phyloP scores from a whole-genome alignment of 2,329 filamentous ascomycete genomes.

The Fusarium miscanthi region DNA sequence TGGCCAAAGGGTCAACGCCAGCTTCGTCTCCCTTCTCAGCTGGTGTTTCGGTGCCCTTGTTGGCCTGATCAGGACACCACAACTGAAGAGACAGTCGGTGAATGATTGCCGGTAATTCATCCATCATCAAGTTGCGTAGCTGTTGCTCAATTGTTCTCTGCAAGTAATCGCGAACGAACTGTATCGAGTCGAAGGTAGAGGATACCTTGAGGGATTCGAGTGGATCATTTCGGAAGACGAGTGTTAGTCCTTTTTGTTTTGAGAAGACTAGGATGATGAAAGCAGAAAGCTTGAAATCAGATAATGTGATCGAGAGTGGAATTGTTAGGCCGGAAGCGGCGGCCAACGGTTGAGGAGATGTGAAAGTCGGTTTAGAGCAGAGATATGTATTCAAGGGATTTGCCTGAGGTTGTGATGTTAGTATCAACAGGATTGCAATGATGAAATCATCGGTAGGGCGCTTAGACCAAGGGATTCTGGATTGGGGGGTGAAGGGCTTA shows the following conservation, averaged over 20 bases:
- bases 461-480: constrained; percentile 16
- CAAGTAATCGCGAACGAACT: constrained; percentile 96
- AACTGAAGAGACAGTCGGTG: constrained; percentile 88
- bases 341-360: constrained; percentile 90
- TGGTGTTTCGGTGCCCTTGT: constrained; percentile 60
- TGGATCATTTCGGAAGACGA: constrained; percentile 98
- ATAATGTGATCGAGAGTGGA: constrained; percentile 95
- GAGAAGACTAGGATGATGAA: constrained; percentile 99
- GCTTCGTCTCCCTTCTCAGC: constrained; percentile 66
- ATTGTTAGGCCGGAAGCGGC: constrained; percentile 94
- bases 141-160: constrained; percentile 97
- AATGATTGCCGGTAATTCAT: constrained; percentile 95
- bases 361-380: constrained; percentile 89
- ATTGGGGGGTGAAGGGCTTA: constrained; percentile 6
- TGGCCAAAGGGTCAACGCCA: constrained; percentile 82
- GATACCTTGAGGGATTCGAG: constrained; percentile 98
- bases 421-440: constrained; percentile 44
- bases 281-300: constrained; percentile 93
- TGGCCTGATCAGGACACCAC: constrained; percentile 85
- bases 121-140: constrained; percentile 94
- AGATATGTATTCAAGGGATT: constrained; percentile 98
- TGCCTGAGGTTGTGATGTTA: constrained; percentile 70
- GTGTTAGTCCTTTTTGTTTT: constrained; percentile 93
- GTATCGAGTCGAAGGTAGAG: constrained; percentile 98
- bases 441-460: constrained; percentile 31